phyloP scores from a whole-genome alignment of 257 asterid species.

The Nicotiana paniculata region DNA sequence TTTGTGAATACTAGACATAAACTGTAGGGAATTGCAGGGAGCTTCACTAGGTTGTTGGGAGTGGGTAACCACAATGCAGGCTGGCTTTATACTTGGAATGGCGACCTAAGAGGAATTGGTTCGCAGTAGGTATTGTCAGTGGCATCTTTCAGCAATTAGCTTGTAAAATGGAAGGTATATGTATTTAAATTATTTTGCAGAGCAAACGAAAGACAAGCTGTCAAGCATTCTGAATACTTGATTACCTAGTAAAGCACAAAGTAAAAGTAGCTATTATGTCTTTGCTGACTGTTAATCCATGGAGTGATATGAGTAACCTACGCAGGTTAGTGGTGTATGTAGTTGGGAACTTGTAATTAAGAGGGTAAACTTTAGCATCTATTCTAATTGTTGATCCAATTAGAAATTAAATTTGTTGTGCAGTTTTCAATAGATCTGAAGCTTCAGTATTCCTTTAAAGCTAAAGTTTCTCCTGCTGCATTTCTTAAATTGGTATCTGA shows the following conservation, averaged over 20 bases:
- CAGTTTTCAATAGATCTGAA: background rate
- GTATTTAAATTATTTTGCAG: background rate
- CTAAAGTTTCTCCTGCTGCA: background rate
- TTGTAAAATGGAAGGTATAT: background rate
- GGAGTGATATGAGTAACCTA: background rate
- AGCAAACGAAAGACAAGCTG: background rate
- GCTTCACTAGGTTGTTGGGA: background rate
- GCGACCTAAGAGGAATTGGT: background rate
- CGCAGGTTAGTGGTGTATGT: background rate
- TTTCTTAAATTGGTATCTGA: background rate
- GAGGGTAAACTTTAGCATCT: background rate
- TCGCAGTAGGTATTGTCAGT: background rate
- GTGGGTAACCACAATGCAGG: background rate
- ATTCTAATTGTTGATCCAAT: background rate
- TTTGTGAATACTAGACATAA: background rate
- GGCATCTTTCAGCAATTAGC: background rate
- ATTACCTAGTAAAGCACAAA: background rate
- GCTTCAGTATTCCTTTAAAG: conserved; percentile 1
- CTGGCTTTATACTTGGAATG: background rate
- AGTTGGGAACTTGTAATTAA: background rate
- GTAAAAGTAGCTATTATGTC: background rate
- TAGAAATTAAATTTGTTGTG: background rate
- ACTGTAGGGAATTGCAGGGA: background rate
- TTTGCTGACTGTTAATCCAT: background rate
- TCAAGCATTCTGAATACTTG: background rate